Conservation (phyloP, 192 early-diverging fungal species). For the Backusella tarrabulga region DNA sequence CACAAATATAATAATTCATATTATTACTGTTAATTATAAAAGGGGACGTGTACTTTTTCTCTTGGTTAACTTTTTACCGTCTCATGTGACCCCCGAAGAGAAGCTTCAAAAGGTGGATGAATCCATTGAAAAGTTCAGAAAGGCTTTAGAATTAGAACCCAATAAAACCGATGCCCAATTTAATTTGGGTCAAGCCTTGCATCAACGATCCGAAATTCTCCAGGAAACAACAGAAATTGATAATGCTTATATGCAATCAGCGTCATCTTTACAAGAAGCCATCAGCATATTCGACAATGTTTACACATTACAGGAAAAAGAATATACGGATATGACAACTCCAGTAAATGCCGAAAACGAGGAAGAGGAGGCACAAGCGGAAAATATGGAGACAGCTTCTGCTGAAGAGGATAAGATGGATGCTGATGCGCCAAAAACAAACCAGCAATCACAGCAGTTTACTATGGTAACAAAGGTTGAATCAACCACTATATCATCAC, state of each 20-base stretch:
- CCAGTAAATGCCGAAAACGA: neutral
- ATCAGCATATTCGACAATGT: slow-evolving; percentile 47
- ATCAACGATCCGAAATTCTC: slow-evolving; percentile 53
- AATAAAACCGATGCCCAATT: slow-evolving; percentile 64
- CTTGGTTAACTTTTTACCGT: slow-evolving; percentile 50
- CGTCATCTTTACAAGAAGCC: slow-evolving; percentile 48
- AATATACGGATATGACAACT: slow-evolving; percentile 22
- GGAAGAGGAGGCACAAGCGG: neutral
- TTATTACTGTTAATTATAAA: neutral
- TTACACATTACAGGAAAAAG: slow-evolving; percentile 48
- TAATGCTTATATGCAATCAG: slow-evolving; percentile 41
- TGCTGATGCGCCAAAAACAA: neutral
- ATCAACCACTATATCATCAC: slow-evolving; percentile 38
- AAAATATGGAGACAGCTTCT: neutral
- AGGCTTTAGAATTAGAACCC: slow-evolving; percentile 41
- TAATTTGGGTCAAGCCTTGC: slow-evolving; percentile 67
- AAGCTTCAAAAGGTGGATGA: slow-evolving; percentile 46
- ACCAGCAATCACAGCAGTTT: slow-evolving; percentile 28
- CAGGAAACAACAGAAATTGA: slow-evolving; percentile 49
- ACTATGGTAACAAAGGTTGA: slow-evolving; percentile 39
- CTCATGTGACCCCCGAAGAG: slow-evolving; percentile 40
- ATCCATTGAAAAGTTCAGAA: slow-evolving; percentile 53
- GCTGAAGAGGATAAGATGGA: slow-evolving; percentile 2
- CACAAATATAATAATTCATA: neutral
- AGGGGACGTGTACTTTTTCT: slow-evolving; percentile 60